Conservation (phyloP, 495 filamentous ascomycete species). For the Penicillium maclennaniae region DNA sequence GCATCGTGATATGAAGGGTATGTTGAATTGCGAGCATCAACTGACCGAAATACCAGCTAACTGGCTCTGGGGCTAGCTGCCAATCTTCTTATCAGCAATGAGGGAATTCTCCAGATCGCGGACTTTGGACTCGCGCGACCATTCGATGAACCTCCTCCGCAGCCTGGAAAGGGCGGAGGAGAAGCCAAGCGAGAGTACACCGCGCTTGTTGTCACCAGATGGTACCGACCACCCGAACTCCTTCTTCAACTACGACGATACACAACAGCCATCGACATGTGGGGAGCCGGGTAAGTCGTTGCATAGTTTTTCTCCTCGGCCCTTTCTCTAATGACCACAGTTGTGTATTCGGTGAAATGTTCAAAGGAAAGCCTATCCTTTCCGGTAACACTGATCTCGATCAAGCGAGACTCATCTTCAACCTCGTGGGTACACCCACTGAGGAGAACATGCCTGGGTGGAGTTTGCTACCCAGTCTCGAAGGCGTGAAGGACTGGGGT, state of each 20-base stretch:
- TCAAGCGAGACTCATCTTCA: slow-evolving; percentile 87
- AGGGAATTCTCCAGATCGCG: slow-evolving; percentile 89
- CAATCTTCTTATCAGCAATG: slow-evolving; percentile 94
- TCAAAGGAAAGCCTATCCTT: slow-evolving; percentile 88
- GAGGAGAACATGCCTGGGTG: slow-evolving; percentile 94
- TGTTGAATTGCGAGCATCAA: slow-evolving; percentile 1
- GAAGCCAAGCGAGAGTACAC: slow-evolving; percentile 90
- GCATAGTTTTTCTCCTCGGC: neutral
- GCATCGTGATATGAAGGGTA: slow-evolving; percentile 93
- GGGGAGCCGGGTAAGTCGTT: slow-evolving; percentile 81
- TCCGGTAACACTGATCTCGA: slow-evolving; percentile 83
- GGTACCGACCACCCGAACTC: slow-evolving; percentile 95
- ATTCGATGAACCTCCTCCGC: slow-evolving; percentile 81
- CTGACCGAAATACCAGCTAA: slow-evolving; percentile 19
- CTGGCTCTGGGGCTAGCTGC: slow-evolving; percentile 56
- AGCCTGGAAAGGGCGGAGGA: slow-evolving; percentile 74
- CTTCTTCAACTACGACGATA: slow-evolving; percentile 81
- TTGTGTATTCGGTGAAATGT: slow-evolving; percentile 98
- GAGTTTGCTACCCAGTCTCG: slow-evolving; percentile 73
- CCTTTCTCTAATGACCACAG: slow-evolving; percentile 39
- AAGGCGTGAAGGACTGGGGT: slow-evolving; percentile 64
- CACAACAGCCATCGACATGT: slow-evolving; percentile 95
- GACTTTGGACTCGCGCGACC: slow-evolving; percentile 95
- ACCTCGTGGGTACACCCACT: slow-evolving; percentile 86
- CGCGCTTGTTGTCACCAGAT: slow-evolving; percentile 88